Conservation (phyloP, 75 land plant genomes). For the Isoetes taiwanensis region DNA sequence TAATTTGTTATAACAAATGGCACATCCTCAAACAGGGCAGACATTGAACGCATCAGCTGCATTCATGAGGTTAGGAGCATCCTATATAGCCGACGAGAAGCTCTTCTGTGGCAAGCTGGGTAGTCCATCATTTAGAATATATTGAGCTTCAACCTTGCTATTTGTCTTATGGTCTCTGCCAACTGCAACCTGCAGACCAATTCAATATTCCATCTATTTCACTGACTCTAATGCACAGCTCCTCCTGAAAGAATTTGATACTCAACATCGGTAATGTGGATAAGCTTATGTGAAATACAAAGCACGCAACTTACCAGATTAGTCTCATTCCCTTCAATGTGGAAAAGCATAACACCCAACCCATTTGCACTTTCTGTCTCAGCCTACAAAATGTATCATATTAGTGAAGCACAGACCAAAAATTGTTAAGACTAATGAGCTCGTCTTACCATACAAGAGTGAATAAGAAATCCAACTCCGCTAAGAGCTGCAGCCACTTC, state of each 20-base stretch:
- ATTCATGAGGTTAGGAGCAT: no score
- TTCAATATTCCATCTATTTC: slow-evolving; percentile 57
- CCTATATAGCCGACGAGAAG: no score
- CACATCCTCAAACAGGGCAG: no score
- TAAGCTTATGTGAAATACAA: not conserved
- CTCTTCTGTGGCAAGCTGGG: no score
- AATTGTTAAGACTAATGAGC: not conserved
- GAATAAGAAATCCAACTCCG: slow-evolving; percentile 48
- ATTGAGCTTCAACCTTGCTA: no score
- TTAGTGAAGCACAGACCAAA: not conserved
- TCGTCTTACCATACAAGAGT: slow-evolving; percentile 75
- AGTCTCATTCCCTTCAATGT: slow-evolving; percentile 55
- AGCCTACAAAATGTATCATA: slow-evolving; percentile 31
- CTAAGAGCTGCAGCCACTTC: slow-evolving; percentile 69
- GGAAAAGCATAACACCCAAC: slow-evolving; percentile 71
- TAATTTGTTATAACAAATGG: no score
- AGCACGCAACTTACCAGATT: slow-evolving; percentile 40
- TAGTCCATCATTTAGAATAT: no score
- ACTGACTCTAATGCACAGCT: slow-evolving; percentile 51
- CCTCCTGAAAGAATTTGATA: slow-evolving; percentile 28
- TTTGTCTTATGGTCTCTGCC: slow-evolving; percentile 52
- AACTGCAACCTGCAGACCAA: slow-evolving; percentile 89
- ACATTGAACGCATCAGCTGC: no score
- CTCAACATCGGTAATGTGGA: not conserved
- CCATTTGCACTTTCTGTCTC: slow-evolving; percentile 59